Percentiles rank a stretch among this genome's conserved stretches.
phyloP scores from a whole-genome alignment of 1,284 basidiomycete genomes.

The Microbotryum violaceum region DNA sequence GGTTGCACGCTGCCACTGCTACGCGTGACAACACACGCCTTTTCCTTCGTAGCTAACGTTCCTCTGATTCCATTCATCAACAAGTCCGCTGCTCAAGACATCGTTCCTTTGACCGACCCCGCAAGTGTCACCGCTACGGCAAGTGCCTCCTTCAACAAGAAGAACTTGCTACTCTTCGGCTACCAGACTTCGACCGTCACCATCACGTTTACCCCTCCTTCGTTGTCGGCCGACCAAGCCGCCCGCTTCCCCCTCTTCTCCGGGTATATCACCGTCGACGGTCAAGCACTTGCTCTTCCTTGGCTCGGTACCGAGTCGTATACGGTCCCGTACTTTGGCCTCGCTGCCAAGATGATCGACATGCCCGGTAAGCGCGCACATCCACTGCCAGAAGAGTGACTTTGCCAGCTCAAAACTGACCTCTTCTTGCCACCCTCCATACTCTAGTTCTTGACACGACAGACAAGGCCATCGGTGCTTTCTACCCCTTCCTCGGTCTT shows the following conservation, averaged over 20 bases:
- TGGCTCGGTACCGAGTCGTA: neutral
- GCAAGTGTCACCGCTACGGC: neutral
- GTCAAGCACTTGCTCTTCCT: neutral
- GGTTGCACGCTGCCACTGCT: no score
- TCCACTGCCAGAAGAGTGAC: no score
- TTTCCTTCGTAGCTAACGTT: no score
- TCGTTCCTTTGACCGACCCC: slow-evolving; percentile 14
- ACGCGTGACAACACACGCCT: no score
- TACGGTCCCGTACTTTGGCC: slow-evolving; percentile 30
- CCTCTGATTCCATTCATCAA: neutral
- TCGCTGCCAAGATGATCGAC: slow-evolving; percentile 21
- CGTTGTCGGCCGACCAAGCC: neutral
- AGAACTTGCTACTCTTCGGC: slow-evolving; percentile 2
- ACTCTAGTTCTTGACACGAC: slow-evolving; percentile 28
- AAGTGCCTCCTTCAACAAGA: slow-evolving; percentile 7
- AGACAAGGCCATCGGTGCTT: slow-evolving; percentile 4
- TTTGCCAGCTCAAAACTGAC: neutral
- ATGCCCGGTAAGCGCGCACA: slow-evolving; percentile 16
- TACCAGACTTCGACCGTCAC: slow-evolving; percentile 1
- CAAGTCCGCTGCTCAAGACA: slow-evolving; percentile 14
- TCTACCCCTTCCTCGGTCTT: slow-evolving; percentile 20
- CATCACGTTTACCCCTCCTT: slow-evolving; percentile 10
- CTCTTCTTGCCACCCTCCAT: neutral
- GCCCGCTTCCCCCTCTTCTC: slow-evolving; percentile 30
- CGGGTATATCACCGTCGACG: slow-evolving; percentile 18